Conservation (phyloP, 768 basidiomycete genomes). For the Boletus rex-veris region DNA sequence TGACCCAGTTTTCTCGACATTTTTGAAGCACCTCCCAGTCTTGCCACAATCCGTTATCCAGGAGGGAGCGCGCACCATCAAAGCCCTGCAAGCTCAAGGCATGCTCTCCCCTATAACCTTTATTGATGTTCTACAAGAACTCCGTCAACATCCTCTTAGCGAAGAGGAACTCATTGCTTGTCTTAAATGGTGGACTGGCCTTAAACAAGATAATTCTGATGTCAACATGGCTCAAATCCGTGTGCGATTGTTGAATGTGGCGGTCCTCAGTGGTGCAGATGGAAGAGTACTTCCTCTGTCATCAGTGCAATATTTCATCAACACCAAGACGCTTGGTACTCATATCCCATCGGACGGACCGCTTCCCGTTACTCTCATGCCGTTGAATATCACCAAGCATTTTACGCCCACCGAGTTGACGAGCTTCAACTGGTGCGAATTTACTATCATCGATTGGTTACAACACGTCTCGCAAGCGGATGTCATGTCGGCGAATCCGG, state of each 20-base stretch:
- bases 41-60: conserved; percentile 58
- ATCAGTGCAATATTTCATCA: conserved; percentile 69
- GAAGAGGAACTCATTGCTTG: conserved; percentile 78
- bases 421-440: conserved; percentile 76
- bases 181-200: conserved; percentile 78
- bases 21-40: conserved; percentile 75
- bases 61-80: conserved; percentile 58
- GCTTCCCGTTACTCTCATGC: conserved; percentile 8
- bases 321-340: conserved; percentile 50
- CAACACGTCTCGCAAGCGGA: conserved; percentile 52
- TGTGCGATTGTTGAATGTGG: conserved; percentile 65
- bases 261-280: conserved; percentile 49
- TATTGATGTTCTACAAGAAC: conserved; percentile 76
- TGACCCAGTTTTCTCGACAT: conserved; percentile 63
- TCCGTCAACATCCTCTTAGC: conserved; percentile 63
- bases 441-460: conserved; percentile 76
- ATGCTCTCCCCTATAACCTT: conserved; percentile 76
- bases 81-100: conserved; percentile 54
- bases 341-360: conserved; percentile 39
- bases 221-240: conserved; percentile 45
- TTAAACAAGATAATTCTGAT: conserved; percentile 36
- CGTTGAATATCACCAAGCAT: conserved; percentile 34
- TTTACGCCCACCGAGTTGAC: conserved; percentile 51
- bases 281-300: conserved; percentile 66
- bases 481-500: conserved; percentile 39